phyloP scores from a whole-genome alignment of 768 basidiomycete species.

The Lactarius evosmus region DNA sequence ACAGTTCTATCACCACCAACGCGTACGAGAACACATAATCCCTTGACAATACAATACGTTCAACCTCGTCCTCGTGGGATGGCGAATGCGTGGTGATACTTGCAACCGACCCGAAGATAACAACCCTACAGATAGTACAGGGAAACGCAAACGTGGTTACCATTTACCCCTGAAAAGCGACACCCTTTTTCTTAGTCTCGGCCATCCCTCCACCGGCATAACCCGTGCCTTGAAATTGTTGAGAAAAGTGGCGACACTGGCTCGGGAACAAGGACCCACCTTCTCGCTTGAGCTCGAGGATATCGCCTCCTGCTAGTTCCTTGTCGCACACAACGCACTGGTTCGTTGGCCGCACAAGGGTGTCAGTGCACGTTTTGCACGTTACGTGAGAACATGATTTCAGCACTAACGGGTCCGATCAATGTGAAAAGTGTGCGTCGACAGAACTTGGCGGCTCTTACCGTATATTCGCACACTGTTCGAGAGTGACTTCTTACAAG shows the following conservation, averaged over 20 bases:
- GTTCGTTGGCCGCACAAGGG: slow-evolving; percentile 70
- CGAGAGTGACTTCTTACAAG: slow-evolving; percentile 81
- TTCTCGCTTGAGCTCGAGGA: slow-evolving; percentile 85
- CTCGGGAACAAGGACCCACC: slow-evolving; percentile 45
- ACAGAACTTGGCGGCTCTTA: slow-evolving; percentile 43
- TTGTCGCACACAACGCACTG: slow-evolving; percentile 89
- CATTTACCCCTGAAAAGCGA: slow-evolving; percentile 78
- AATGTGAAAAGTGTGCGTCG: slow-evolving; percentile 8
- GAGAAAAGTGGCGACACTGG: background rate
- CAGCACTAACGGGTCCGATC: slow-evolving; percentile 49
- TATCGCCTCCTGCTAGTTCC: slow-evolving; percentile 59
- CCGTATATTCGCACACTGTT: slow-evolving; percentile 71
- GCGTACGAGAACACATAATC: background rate
- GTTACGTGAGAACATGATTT: slow-evolving; percentile 89
- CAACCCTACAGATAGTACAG: background rate
- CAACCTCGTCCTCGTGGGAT: background rate
- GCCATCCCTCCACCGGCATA: slow-evolving; percentile 94
- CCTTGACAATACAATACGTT: background rate
- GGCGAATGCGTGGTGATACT: background rate
- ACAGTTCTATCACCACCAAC: background rate
- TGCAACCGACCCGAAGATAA: background rate
- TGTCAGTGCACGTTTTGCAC: slow-evolving; percentile 88
- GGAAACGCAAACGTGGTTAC: background rate
- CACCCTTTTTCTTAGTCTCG: slow-evolving; percentile 75
- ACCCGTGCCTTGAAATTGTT: slow-evolving; percentile 63